Percentiles rank a stretch among this genome's conserved stretches.
Evolutionary conservation across 345 rosid species (phyloP).

Genomic region (Ceriops decandra): DNA sequence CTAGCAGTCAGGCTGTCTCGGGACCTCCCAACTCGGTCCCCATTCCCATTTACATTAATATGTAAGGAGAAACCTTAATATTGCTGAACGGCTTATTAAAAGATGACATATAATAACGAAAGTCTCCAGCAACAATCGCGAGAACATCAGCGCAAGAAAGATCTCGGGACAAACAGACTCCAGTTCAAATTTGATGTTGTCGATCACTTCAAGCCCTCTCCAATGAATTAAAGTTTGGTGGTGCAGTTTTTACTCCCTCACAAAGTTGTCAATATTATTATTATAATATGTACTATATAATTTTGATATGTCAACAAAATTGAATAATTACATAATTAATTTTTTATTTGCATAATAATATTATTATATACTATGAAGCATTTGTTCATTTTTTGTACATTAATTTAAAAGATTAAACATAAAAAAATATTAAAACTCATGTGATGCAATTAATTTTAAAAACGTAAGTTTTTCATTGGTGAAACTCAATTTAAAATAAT

Average conservation of each 20-base stretch:
- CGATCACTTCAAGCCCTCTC: slow-evolving; percentile 77
- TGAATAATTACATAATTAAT: too few relatives aligned
- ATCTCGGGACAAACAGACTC: slow-evolving; percentile 69
- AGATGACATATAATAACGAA: slow-evolving; percentile 48
- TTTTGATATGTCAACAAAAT: too few relatives aligned
- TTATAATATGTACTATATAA: too few relatives aligned
- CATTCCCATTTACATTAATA: slow-evolving; percentile 7
- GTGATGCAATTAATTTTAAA: too few relatives aligned
- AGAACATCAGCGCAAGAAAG: slow-evolving; percentile 88
- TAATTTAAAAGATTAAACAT: too few relatives aligned
- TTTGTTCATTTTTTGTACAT: too few relatives aligned
- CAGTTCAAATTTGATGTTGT: slow-evolving; percentile 57
- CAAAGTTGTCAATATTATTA: slow-evolving; percentile 24
- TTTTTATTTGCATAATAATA: too few relatives aligned
- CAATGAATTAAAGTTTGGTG: slow-evolving; percentile 72
- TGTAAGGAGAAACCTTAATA: too few relatives aligned
- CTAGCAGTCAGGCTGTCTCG: slow-evolving; percentile 59
- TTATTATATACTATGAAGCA: too few relatives aligned
- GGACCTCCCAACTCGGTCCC: slow-evolving; percentile 89
- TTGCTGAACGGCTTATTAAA: not conserved
- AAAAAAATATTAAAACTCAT: too few relatives aligned
- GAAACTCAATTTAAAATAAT: too few relatives aligned
- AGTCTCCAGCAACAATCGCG: slow-evolving; percentile 66
- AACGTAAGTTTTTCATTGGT: too few relatives aligned
- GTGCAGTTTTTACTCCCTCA: slow-evolving; percentile 74